phyloP scores from a whole-genome alignment of 179 eudicot genomes.

The Carnegiea gigantea region DNA sequence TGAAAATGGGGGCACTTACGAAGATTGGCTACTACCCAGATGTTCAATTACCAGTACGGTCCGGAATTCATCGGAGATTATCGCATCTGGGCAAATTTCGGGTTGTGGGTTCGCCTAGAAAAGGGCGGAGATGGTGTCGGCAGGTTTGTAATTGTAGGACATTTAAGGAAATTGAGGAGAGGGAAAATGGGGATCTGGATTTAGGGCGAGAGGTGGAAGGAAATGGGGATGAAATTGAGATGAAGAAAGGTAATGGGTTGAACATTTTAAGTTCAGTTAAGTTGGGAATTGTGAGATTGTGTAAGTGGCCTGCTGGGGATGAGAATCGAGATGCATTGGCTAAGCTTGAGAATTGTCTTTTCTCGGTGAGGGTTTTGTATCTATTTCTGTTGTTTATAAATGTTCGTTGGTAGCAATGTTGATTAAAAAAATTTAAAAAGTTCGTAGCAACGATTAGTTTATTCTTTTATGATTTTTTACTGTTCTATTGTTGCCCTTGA shows the following conservation, averaged over 20 bases:
- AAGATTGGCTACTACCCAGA: constrained; percentile 35
- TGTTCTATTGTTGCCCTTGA: constrained; percentile 8
- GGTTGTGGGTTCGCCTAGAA: constrained; percentile 28
- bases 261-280: constrained; percentile 39
- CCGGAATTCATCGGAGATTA: constrained; percentile 37
- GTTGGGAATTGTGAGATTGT: constrained; percentile 49
- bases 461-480: not conserved
- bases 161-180: constrained; percentile 38
- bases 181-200: constrained; percentile 13
- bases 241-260: constrained; percentile 21
- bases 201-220: constrained; percentile 17
- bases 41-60: constrained; percentile 30
- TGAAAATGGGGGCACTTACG: constrained; percentile 32
- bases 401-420: not conserved
- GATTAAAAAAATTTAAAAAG: not conserved
- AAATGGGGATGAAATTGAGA: constrained; percentile 22
- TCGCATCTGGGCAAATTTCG: constrained; percentile 24
- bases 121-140: constrained; percentile 31
- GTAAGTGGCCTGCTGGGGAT: constrained; percentile 48
- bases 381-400: not conserved
- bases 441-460: not conserved
- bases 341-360: constrained; percentile 66
- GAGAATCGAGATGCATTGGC: constrained; percentile 47
- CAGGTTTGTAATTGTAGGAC: constrained; percentile 40
- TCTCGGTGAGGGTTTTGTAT: constrained; percentile 40